phyloP scores from a whole-genome alignment of 2,329 filamentous ascomycete species.

The Colletotrichum sp. region DNA sequence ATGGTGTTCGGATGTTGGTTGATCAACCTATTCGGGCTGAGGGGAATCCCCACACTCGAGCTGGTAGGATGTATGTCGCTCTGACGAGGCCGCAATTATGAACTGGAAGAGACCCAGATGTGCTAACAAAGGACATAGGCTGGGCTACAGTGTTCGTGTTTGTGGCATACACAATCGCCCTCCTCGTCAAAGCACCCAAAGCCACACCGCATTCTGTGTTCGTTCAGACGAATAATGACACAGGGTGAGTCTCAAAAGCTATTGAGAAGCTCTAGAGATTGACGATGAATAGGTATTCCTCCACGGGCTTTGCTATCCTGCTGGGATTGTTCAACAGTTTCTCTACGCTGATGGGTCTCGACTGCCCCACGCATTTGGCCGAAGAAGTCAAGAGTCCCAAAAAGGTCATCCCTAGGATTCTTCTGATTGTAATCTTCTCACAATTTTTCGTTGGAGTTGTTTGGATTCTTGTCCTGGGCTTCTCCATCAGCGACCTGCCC shows the following conservation, averaged over 20 bases:
- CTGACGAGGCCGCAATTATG: background rate
- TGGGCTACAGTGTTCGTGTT: background rate
- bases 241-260: background rate
- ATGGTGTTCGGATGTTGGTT: background rate
- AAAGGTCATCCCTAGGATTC: background rate
- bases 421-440: background rate
- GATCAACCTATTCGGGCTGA: background rate
- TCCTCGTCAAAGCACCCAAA: background rate
- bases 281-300: background rate
- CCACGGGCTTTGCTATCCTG: background rate
- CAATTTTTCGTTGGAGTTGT: background rate
- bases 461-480: background rate
- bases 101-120: background rate
- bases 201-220: background rate
- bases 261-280: background rate
- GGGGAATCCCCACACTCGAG: background rate
- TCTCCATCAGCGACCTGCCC: fast-evolving
- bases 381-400: background rate
- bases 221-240: background rate
- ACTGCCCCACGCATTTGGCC: background rate
- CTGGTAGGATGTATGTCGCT: background rate
- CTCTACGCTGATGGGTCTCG: background rate
- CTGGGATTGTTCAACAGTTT: background rate
- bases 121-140: background rate
- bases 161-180: background rate